These are phyloP conservation scores for Leccinum rimulosum DNA, from an alignment of 768 basidiomycete genomes.

Conservation along the genomic window DNA sequence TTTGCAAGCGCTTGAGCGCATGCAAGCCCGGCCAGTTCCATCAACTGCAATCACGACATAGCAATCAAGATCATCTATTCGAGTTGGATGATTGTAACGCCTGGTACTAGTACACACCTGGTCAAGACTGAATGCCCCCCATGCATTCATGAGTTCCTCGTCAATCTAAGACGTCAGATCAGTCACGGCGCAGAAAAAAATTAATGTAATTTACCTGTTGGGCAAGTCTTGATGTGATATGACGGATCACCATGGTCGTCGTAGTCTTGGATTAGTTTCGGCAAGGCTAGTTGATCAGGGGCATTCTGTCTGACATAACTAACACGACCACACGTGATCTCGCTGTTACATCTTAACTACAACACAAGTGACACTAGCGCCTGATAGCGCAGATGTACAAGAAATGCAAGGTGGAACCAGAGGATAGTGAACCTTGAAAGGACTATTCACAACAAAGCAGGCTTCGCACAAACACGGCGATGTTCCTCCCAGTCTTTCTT, in stretches of 20 bases:
- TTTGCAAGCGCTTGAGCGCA: conserved; percentile 86
- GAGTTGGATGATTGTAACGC: not conserved
- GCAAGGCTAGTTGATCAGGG: not conserved
- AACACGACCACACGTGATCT: not conserved
- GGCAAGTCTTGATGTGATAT: conserved; percentile 68
- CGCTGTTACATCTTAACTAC: conserved; percentile 4
- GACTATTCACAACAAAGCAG: conserved; percentile 19
- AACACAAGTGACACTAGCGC: not conserved
- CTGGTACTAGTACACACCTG: conserved; percentile 54
- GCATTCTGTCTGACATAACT: not conserved
- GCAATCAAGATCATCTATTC: not conserved
- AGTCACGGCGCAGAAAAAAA: not conserved
- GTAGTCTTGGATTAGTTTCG: not conserved
- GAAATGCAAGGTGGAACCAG: not conserved
- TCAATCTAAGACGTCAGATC: conserved; percentile 63
- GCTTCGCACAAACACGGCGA: conserved; percentile 59
- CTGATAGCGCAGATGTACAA: not conserved
- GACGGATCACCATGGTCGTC: conserved; percentile 52
- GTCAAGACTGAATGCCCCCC: conserved; percentile 93
- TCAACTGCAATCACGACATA: conserved; percentile 53
- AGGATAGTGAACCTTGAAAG: not conserved
- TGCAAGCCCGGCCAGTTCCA: conserved; percentile 94
- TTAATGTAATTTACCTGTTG: conserved; percentile 55
- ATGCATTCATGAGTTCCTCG: conserved; percentile 83
- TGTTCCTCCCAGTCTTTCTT: conserved; percentile 79